Conservation (phyloP, 768 basidiomycete genomes). For the Leucogyrophana mollusca region DNA sequence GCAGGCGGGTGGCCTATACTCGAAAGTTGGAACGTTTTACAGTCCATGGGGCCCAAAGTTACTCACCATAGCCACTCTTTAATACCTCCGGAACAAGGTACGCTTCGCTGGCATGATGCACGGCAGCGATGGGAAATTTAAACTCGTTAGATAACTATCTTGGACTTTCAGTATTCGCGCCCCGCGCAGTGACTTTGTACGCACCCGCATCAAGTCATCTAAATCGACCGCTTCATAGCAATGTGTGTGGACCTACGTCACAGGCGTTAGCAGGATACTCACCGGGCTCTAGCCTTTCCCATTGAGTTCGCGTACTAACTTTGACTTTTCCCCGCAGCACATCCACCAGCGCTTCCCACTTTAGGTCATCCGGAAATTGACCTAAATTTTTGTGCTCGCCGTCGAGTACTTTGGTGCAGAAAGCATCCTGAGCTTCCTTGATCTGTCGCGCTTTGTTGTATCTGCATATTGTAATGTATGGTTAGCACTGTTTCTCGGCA, state of each 20-base stretch:
- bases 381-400: conserved; percentile 50
- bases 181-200: conserved; percentile 23
- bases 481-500: conserved; percentile 13
- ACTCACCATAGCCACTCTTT: conserved; percentile 60
- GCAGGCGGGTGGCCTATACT: conserved; percentile 56
- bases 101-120: conserved; percentile 88
- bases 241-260: conserved; percentile 29
- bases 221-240: conserved; percentile 64
- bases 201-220: conserved; percentile 64
- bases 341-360: conserved; percentile 80
- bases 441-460: conserved; percentile 67
- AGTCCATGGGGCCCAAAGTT: background rate
- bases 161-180: too few relatives aligned
- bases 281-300: too few relatives aligned
- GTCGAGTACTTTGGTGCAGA: conserved; percentile 49
- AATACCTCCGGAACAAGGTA: conserved; percentile 85
- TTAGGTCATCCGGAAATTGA: conserved; percentile 66
- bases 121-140: conserved; percentile 75
- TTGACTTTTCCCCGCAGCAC: conserved; percentile 87
- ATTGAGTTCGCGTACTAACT: conserved; percentile 33
- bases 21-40: background rate
- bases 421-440: conserved; percentile 66
- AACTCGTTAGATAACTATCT: conserved; percentile 89
- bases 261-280: background rate
- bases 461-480: conserved; percentile 32